These are phyloP conservation scores for Annulohypoxylon truncatum DNA, from an alignment of 2,329 filamentous ascomycete genomes.

Conservation along the genomic window DNA sequence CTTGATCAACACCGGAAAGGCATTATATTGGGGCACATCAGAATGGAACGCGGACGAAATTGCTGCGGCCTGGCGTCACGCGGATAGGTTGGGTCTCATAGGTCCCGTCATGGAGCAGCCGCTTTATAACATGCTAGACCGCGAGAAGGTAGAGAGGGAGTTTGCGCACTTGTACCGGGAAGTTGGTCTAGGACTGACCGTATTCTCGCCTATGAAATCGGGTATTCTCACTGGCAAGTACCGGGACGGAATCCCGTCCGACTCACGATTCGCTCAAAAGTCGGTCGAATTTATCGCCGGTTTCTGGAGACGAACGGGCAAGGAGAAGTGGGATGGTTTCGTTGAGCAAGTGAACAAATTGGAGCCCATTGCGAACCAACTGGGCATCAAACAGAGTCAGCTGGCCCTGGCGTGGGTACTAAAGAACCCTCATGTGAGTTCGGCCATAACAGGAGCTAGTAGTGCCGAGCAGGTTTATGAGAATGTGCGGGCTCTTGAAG, in stretches of 20 bases:
- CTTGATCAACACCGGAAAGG: conserved; percentile 74
- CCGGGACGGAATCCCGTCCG: conserved; percentile 64
- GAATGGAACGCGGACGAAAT: conserved; percentile 76
- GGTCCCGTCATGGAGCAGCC: conserved; percentile 76
- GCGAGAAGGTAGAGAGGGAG: conserved; percentile 72
- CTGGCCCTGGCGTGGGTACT: conserved; percentile 73
- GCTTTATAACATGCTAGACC: conserved; percentile 71
- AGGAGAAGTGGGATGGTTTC: conserved; percentile 65
- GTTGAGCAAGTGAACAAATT: conserved; percentile 70
- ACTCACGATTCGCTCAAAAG: conserved; percentile 57
- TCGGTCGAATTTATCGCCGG: conserved; percentile 67
- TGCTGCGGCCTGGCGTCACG: conserved; percentile 69
- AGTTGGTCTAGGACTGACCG: conserved; percentile 70
- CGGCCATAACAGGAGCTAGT: conserved; percentile 71
- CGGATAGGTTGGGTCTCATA: conserved; percentile 70
- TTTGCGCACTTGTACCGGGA: conserved; percentile 70
- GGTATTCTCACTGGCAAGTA: conserved; percentile 76
- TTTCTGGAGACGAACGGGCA: conserved; percentile 62
- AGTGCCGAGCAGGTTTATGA: conserved; percentile 69
- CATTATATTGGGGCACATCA: conserved; percentile 77
- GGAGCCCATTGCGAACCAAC: conserved; percentile 71
- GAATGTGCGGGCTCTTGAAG: conserved; percentile 65
- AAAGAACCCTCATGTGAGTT: conserved; percentile 70
- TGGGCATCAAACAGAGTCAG: conserved; percentile 68
- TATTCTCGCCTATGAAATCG: conserved; percentile 69